Evolutionary conservation across 768 basidiomycete species (phyloP).

Genomic region (Tylopilus cervinicoccineus): DNA sequence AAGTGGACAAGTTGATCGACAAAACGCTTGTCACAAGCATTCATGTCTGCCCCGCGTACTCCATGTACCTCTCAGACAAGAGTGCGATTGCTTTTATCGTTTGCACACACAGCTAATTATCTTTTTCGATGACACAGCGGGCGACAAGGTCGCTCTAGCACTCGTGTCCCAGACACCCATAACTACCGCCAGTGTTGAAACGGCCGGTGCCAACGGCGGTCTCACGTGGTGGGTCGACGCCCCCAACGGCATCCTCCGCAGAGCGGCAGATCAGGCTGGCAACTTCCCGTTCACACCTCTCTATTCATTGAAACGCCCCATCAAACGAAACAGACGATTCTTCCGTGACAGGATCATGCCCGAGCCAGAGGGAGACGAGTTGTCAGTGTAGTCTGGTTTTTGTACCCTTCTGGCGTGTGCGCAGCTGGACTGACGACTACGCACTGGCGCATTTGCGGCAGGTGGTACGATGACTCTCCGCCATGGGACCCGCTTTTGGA

Average conservation of each 20-base stretch:
- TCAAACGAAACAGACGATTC: slow-evolving; percentile 4
- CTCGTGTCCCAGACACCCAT: slow-evolving; percentile 13
- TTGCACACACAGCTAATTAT: background rate
- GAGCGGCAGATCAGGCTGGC: slow-evolving; percentile 16
- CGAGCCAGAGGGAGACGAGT: slow-evolving; percentile 11
- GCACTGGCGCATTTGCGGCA: background rate
- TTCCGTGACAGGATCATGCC: slow-evolving; percentile 15
- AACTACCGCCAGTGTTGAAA: background rate
- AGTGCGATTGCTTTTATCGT: background rate
- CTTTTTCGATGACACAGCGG: slow-evolving; percentile 7
- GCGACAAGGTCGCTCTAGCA: slow-evolving; percentile 20
- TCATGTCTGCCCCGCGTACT: slow-evolving; percentile 28
- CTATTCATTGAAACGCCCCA: slow-evolving; percentile 15
- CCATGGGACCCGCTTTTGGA: slow-evolving; percentile 29
- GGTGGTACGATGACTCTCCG: slow-evolving; percentile 15
- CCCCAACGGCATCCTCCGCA: slow-evolving; percentile 16
- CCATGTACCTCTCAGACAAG: slow-evolving; percentile 31
- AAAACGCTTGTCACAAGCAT: slow-evolving; percentile 32
- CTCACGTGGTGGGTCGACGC: slow-evolving; percentile 20
- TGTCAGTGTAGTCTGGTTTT: slow-evolving; percentile 13
- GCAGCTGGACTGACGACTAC: background rate
- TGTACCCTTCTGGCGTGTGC: background rate
- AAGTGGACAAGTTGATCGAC: slow-evolving; percentile 23
- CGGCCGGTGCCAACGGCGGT: background rate
- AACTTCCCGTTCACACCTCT: slow-evolving; percentile 18